Percentiles rank a stretch among this genome's conserved stretches.
Conservation (phyloP, 768 basidiomycete species). For the Heimioporus sp. region DNA sequence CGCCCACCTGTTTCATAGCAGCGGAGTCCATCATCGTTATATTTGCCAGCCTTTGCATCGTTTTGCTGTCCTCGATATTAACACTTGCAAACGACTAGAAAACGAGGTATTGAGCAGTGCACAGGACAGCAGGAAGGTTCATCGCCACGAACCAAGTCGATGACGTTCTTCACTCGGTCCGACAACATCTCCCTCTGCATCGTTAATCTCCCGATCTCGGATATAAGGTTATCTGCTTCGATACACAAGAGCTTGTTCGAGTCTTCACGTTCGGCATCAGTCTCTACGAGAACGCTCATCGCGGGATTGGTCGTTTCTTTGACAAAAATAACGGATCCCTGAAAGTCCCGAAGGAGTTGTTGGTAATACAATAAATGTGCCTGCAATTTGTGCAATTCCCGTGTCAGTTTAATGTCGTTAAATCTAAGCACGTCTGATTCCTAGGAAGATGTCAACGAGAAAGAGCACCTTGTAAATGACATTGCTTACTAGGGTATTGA, state of each 20-base stretch:
- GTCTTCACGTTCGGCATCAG: slow-evolving; percentile 2
- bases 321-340: slow-evolving; percentile 48
- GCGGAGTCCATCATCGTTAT: slow-evolving; percentile 42
- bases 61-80: slow-evolving; percentile 51
- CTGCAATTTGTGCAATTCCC: slow-evolving; percentile 54
- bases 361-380: slow-evolving; percentile 59
- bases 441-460: slow-evolving; percentile 24
- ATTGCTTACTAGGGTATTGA: slow-evolving; percentile 44
- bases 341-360: slow-evolving; percentile 53
- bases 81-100: slow-evolving; percentile 57
- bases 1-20: slow-evolving; percentile 34
- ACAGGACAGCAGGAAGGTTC: background rate
- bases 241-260: slow-evolving; percentile 40
- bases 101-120: background rate
- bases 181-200: slow-evolving; percentile 29
- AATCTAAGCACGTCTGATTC: slow-evolving; percentile 43
- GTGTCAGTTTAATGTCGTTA: slow-evolving; percentile 45
- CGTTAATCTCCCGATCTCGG: slow-evolving; percentile 49
- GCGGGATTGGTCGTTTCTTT: slow-evolving; percentile 47
- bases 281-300: too few relatives aligned
- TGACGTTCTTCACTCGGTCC: slow-evolving; percentile 35
- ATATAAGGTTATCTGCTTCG: slow-evolving; percentile 48
- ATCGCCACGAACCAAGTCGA: slow-evolving; percentile 26
- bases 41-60: slow-evolving; percentile 49
- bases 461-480: background rate